Evolutionary conservation across 1,139 yeast genomes (phyloP).

Genomic region (Saccharomyces hybrid): DNA sequence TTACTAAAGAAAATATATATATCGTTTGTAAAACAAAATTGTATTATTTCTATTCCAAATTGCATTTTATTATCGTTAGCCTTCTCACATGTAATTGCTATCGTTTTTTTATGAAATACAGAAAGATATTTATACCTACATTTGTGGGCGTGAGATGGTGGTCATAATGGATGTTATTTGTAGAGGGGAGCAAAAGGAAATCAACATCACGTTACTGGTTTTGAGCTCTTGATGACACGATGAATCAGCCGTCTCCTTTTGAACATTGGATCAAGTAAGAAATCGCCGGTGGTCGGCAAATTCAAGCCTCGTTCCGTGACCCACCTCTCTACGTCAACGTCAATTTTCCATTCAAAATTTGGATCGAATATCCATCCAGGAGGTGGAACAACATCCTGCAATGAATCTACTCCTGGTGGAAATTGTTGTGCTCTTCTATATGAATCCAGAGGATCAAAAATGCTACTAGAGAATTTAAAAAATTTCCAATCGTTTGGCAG

Average conservation of each 20-base stretch:
- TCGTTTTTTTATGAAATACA: background rate
- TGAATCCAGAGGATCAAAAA: conserved; percentile 48
- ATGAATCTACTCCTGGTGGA: conserved; percentile 56
- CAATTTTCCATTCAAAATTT: conserved; percentile 59
- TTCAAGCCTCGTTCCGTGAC: conserved; percentile 45
- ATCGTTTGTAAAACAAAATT: background rate
- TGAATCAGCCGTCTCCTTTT: conserved; percentile 50
- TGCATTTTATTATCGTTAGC: no score
- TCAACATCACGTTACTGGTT: conserved; percentile 33
- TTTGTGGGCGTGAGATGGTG: no score
- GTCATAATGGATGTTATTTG: no score
- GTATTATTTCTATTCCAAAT: background rate
- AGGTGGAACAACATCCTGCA: conserved; percentile 60
- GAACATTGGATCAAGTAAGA: conserved; percentile 46
- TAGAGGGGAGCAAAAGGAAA: background rate
- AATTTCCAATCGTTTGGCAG: conserved; percentile 55
- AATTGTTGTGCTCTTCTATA: conserved; percentile 48
- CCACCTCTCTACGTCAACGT: conserved; percentile 47
- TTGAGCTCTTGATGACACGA: conserved; percentile 43
- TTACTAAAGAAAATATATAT: background rate
- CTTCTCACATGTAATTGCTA: no score
- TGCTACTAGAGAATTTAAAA: conserved; percentile 39
- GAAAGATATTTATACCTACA: background rate
- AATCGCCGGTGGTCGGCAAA: conserved; percentile 43
- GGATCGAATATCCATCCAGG: conserved; percentile 64